A percentile compares a stretch with the other conserved stretches of the same genome.
Evolutionary conservation across 352 stramenopile species (phyloP).

Genomic region (Pythium sukuiense): DNA sequence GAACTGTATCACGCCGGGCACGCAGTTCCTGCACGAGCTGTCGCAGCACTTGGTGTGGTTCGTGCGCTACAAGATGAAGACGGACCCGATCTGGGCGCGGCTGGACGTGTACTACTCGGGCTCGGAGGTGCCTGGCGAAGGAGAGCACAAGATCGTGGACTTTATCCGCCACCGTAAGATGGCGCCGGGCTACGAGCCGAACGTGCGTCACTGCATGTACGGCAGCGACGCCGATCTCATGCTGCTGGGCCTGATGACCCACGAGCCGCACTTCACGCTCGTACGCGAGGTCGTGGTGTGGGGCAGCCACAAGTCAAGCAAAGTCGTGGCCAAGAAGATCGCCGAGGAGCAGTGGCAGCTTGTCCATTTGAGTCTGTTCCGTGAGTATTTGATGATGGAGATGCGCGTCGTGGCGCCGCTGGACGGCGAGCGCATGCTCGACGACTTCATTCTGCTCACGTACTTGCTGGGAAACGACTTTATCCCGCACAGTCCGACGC

Average conservation of each 20-base stretch:
- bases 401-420: slow-evolving; percentile 75
- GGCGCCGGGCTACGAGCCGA: slow-evolving; percentile 91
- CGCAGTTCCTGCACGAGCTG: slow-evolving; percentile 98
- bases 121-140: slow-evolving; percentile 97
- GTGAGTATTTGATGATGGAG: slow-evolving; percentile 98
- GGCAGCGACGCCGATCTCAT: slow-evolving; percentile 99
- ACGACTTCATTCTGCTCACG: slow-evolving; percentile 99
- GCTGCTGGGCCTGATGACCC: slow-evolving; percentile 96
- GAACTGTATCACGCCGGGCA: slow-evolving; percentile 99
- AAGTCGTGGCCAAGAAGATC: slow-evolving; percentile 86
- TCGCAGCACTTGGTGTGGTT: slow-evolving; percentile 90
- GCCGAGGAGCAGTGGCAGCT: slow-evolving; percentile 97
- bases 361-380: slow-evolving; percentile 95
- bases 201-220: slow-evolving; percentile 98
- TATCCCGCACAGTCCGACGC: slow-evolving; percentile 97
- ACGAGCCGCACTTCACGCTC: slow-evolving; percentile 98
- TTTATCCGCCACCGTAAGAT: slow-evolving; percentile 95
- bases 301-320: slow-evolving; percentile 48
- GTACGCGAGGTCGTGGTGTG: slow-evolving; percentile 98
- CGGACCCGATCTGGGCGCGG: slow-evolving; percentile 94
- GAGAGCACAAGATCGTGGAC: slow-evolving; percentile 99
- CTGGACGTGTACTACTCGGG: slow-evolving; percentile 97
- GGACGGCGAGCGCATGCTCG: slow-evolving; percentile 94
- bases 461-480: slow-evolving; percentile 99
- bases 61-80: slow-evolving; percentile 96